Conservation (phyloP, 345 rosid species). For the Euclidium syriacum region DNA sequence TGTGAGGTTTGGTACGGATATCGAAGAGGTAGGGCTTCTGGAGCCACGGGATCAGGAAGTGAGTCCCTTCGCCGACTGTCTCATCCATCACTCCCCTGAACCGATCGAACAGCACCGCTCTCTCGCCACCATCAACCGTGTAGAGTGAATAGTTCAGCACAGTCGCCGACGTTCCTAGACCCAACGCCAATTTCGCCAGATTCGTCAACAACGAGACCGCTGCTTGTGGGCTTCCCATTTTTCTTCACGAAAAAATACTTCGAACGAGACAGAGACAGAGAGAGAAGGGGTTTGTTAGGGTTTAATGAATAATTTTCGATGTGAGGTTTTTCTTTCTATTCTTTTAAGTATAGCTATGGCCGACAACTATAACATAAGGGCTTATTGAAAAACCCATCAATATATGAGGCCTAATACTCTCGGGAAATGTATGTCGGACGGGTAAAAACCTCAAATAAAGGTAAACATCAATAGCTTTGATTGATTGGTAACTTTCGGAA, state of each 20-base stretch:
- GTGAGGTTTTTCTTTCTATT: background rate
- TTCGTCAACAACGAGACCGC: conserved; percentile 61
- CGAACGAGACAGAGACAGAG: background rate
- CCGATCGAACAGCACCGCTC: conserved; percentile 93
- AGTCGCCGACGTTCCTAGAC: conserved; percentile 65
- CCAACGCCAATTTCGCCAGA: conserved; percentile 74
- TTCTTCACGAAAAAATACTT: background rate
- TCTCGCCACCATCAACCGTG: conserved; percentile 93
- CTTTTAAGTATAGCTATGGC: background rate
- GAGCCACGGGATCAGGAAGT: conserved; percentile 81
- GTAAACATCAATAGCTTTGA: too few species aligned
- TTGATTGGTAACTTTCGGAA: too few species aligned
- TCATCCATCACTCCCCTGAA: conserved; percentile 80
- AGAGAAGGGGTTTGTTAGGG: conserved; percentile 28
- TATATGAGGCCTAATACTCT: too few species aligned
- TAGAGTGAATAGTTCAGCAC: conserved; percentile 57
- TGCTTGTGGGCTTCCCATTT: conserved; percentile 76
- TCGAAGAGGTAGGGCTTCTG: conserved; percentile 82
- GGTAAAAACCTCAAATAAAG: too few species aligned
- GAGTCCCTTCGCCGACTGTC: conserved; percentile 90
- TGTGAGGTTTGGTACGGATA: conserved; percentile 87
- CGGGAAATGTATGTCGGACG: too few species aligned
- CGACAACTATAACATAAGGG: background rate
- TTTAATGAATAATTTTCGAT: background rate
- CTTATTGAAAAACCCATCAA: too few species aligned